Evolutionary conservation across 257 asterid genomes (phyloP).

Genomic region (Solanum pimpinellifolium): DNA sequence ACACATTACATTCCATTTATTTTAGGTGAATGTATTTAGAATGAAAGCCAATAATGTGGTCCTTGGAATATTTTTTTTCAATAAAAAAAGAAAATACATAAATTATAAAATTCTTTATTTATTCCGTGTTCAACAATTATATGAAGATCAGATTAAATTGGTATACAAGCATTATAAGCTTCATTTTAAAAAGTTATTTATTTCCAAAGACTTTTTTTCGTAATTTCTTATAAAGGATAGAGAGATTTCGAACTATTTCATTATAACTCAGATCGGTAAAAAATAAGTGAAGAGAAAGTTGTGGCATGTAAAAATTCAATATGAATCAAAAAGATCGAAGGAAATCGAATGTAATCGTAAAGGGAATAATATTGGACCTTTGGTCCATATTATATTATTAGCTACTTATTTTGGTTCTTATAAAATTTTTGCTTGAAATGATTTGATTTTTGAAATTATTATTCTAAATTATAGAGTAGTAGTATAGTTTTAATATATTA

Average conservation of each 20-base stretch:
- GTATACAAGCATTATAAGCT: not conserved
- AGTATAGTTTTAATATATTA: too few relatives aligned
- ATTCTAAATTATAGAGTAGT: too few relatives aligned
- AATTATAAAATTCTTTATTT: not conserved
- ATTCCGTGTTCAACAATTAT: too few relatives aligned
- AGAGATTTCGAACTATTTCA: not conserved
- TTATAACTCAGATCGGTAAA: not conserved
- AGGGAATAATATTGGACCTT: not conserved
- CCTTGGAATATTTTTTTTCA: not conserved
- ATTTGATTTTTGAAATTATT: too few relatives aligned
- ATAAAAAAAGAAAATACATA: not conserved
- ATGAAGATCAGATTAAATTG: too few relatives aligned
- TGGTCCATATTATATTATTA: not conserved
- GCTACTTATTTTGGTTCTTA: not conserved
- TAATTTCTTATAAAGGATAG: not conserved
- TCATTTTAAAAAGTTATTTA: not conserved
- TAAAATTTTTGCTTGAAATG: not conserved
- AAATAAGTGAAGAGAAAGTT: not conserved
- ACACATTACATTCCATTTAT: not conserved
- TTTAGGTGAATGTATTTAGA: not conserved
- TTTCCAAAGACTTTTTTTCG: rapidly evolving
- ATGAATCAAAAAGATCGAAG: not conserved
- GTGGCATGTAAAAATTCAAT: not conserved
- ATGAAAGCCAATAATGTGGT: not conserved
- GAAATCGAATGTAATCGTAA: not conserved